Base-by-base conservation (phyloP, 805 yeast species). In the Candida vartiovaarae region DNA sequence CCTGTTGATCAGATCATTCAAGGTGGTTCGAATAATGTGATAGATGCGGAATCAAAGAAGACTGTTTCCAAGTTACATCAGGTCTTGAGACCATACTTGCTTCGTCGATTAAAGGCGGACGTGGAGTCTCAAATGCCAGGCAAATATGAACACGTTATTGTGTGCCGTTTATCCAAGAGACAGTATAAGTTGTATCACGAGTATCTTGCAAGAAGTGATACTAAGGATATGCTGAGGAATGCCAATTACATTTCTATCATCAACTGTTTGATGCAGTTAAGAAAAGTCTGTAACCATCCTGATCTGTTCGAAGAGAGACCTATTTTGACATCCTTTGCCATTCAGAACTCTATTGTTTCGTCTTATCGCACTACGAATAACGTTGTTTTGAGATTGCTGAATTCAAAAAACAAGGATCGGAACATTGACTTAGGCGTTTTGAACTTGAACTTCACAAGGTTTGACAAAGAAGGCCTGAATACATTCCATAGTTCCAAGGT, bases 101-200 rank as follows among this genome's bases (percentile, higher is more conserved):
- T 93, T 47, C 79, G 99, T 61, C 80, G 99, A 51, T 74, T 93
- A 58, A 93, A 93, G 61, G 88, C 86, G 23, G 99, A 93, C 64
- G 99, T 93, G 10, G 99, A 93, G 56, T 89, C 91, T 58, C 99
- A 93, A 64, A 93, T 93, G 99, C 99, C 99, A 1, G 96, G 85
- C 0, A 93, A 93, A 59, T 86, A 89, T 62, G 99, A 93, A 61
- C 99, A 93, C 62, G 82, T 93, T 46, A 81, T 93, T 5, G 87
- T 85, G 60, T 95, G 99, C 67, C 76, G 95, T 27, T 67, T 93
- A 37, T 89, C 97, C 2, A 89, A 93, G 55, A 76, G 99, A 51
- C 99, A 93, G 61, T 68, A 98, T 47, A 85, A 78, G 56, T 65
- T 93, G 43, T 93, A 93, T 56, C 99, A 93, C 62, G 99, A 93